phyloP scores from a whole-genome alignment of 2,329 filamentous ascomycete genomes.

The Talaromyces sp. region DNA sequence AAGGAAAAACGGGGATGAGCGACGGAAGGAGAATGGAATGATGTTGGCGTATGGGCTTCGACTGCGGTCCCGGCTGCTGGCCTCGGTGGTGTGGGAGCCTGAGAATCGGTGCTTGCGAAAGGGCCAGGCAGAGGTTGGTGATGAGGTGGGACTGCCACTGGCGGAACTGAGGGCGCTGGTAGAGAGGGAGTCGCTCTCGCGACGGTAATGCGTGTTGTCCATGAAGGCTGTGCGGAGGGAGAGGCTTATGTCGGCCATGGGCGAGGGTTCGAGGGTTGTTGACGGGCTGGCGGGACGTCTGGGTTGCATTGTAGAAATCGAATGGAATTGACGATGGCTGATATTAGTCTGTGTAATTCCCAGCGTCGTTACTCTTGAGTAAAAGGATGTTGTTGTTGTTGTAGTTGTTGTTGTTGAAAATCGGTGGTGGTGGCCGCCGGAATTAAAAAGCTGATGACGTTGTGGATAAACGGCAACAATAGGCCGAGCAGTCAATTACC shows the following conservation, averaged over 20 bases:
- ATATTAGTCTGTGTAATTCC: not conserved
- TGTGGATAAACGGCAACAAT: not conserved
- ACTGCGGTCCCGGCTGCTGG: conserved; percentile 26
- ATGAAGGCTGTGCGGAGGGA: conserved; percentile 30
- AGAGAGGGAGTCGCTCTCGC: conserved; percentile 21
- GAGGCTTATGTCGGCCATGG: conserved; percentile 28
- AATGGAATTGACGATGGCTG: not conserved
- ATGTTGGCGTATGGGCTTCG: conserved; percentile 18
- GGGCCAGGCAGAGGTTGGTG: conserved; percentile 27
- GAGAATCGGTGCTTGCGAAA: conserved; percentile 24
- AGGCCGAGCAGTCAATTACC: not conserved
- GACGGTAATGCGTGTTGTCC: conserved; percentile 19
- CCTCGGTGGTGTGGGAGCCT: conserved; percentile 17
- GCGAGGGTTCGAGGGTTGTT: conserved; percentile 19
- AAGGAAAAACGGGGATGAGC: conserved; percentile 28
- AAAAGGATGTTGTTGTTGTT: not conserved
- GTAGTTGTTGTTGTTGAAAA: not conserved
- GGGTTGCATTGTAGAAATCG: conserved; percentile 13
- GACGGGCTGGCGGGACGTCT: conserved; percentile 9
- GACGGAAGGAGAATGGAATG: conserved; percentile 24
- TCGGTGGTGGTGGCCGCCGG: not conserved
- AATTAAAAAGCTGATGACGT: not conserved
- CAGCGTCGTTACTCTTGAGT: not conserved
- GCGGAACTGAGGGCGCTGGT: conserved; percentile 27
- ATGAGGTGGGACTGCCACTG: conserved; percentile 27